Evolutionary conservation across 1,139 yeast species (phyloP).

Genomic region (Candida sanyaensis): DNA sequence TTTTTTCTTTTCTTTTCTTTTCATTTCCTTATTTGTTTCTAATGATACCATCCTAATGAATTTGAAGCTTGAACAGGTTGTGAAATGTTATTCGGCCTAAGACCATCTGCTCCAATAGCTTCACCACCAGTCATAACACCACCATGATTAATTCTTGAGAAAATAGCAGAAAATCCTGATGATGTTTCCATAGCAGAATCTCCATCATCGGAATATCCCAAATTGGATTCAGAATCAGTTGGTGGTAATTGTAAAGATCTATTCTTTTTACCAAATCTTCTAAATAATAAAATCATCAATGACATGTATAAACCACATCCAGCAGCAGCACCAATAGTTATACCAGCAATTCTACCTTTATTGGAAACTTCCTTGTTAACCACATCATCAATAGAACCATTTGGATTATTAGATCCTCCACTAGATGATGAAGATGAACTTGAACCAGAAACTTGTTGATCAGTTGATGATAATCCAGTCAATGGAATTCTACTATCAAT

Average conservation of each 20-base stretch:
- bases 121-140: slow-evolving; percentile 14
- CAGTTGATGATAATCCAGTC: slow-evolving; percentile 42
- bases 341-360: slow-evolving; percentile 53
- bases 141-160: slow-evolving; percentile 29
- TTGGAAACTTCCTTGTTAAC: slow-evolving; percentile 20
- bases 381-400: slow-evolving; percentile 46
- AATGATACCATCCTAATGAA: slow-evolving; percentile 47
- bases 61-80: slow-evolving; percentile 49
- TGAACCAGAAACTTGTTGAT: slow-evolving; percentile 10
- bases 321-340: slow-evolving; percentile 67
- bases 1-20: too few species aligned
- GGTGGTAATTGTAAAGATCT: slow-evolving; percentile 42
- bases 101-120: slow-evolving; percentile 3
- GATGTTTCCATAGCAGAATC: slow-evolving; percentile 16
- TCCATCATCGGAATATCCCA: slow-evolving; percentile 26
- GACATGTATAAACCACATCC: slow-evolving; percentile 63
- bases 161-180: slow-evolving; percentile 32
- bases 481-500: slow-evolving; percentile 68
- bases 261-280: slow-evolving; percentile 34
- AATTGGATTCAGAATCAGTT: slow-evolving; percentile 43
- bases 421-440: slow-evolving; percentile 4
- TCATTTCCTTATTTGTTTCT: slow-evolving; percentile 4
- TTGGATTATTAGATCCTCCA: slow-evolving; percentile 15
- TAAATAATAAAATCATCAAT: slow-evolving; percentile 48
- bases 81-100: slow-evolving; percentile 25